Evolutionary conservation across 768 basidiomycete genomes (phyloP).

Genomic region (Strobilomyces dryophilus): DNA sequence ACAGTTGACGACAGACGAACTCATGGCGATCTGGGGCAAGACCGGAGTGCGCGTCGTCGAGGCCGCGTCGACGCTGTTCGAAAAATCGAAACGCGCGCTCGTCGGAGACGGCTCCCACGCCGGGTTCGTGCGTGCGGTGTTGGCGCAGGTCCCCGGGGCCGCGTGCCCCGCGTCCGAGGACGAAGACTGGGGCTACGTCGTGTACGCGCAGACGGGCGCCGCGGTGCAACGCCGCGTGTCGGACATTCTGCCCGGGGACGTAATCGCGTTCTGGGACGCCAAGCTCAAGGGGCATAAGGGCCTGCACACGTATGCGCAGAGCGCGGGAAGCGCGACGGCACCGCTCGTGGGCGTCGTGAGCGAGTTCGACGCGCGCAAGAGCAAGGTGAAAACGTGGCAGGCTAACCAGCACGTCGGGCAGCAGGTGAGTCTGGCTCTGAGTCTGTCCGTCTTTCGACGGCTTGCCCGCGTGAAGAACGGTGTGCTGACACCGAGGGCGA

Average conservation of each 20-base stretch:
- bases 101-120: slow-evolving; percentile 83
- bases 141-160: slow-evolving; percentile 65
- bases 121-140: slow-evolving; percentile 69
- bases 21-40: slow-evolving; percentile 65
- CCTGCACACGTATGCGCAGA: slow-evolving; percentile 66
- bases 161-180: slow-evolving; percentile 24
- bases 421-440: slow-evolving; percentile 49
- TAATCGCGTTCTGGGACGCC: slow-evolving; percentile 71
- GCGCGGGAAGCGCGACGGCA: slow-evolving; percentile 35
- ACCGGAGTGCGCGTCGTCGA: slow-evolving; percentile 75
- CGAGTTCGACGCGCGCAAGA: slow-evolving; percentile 85
- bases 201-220: slow-evolving; percentile 66
- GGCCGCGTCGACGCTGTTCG: slow-evolving; percentile 60
- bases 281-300: slow-evolving; percentile 80
- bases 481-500: slow-evolving; percentile 34
- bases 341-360: slow-evolving; percentile 70
- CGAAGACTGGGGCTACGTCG: slow-evolving; percentile 60
- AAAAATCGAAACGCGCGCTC: slow-evolving; percentile 72
- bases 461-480: slow-evolving; percentile 30
- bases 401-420: slow-evolving; percentile 84
- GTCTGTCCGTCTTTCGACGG: slow-evolving; percentile 24
- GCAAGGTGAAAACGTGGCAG: slow-evolving; percentile 79
- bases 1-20: slow-evolving; percentile 52
- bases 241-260: slow-evolving; percentile 85
- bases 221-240: slow-evolving; percentile 69